Conservation (phyloP, 208 protist species). For the Acanthamoeba divionensis region DNA sequence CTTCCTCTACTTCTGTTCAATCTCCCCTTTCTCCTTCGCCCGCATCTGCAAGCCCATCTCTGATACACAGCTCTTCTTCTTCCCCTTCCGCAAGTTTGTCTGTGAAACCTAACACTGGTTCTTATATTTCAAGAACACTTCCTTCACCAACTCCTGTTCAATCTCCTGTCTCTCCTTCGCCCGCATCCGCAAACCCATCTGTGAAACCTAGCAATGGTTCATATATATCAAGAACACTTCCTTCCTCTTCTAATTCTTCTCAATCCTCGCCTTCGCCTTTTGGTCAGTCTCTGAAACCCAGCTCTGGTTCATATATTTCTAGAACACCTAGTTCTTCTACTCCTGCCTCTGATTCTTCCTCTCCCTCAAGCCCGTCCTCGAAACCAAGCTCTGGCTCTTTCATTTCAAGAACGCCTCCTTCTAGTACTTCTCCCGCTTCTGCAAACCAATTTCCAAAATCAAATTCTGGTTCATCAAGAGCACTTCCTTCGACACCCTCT, state of each 20-base stretch:
- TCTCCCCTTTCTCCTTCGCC: background rate
- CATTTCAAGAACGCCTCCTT: background rate
- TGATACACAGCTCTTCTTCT: background rate
- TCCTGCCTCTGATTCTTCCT: background rate
- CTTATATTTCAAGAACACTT: background rate
- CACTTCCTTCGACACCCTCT: background rate
- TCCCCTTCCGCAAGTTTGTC: background rate
- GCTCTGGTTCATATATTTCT: background rate
- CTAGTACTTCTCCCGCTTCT: background rate
- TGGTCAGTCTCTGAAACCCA: too few relatives aligned
- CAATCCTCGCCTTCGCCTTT: background rate
- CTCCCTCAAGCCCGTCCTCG: background rate
- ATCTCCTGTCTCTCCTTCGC: background rate
- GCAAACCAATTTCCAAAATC: background rate
- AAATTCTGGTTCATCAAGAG: background rate
- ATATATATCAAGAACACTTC: background rate
- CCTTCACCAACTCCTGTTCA: too few relatives aligned
- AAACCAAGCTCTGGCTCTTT: background rate
- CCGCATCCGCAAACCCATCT: background rate
- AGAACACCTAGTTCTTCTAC: background rate
- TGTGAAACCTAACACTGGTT: background rate
- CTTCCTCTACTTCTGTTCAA: too few relatives aligned
- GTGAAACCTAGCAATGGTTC: background rate
- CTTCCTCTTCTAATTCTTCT: too few relatives aligned
- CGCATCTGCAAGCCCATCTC: background rate